These are phyloP conservation scores for Exophiala mesophila DNA, from an alignment of 2,329 filamentous ascomycete genomes.

Conservation along the genomic window DNA sequence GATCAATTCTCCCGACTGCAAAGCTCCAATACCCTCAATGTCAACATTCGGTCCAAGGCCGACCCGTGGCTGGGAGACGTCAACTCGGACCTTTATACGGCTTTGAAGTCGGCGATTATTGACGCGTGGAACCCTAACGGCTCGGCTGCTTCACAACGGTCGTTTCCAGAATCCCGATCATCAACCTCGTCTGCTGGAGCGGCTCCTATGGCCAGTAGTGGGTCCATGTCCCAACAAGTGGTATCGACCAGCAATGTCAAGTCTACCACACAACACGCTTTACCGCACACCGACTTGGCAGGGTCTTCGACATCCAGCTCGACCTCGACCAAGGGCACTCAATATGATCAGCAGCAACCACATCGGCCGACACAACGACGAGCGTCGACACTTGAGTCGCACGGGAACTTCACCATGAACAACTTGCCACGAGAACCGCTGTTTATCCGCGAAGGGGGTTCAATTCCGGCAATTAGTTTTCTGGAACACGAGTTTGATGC, in stretches of 20 bases:
- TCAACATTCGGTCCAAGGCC: conserved; percentile 86
- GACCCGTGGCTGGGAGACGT: conserved; percentile 96
- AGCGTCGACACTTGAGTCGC: conserved; percentile 37
- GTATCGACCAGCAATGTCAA: too few relatives aligned
- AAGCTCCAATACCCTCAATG: conserved; percentile 72
- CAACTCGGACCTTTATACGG: conserved; percentile 83
- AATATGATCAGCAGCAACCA: conserved; percentile 18
- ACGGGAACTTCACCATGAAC: conserved; percentile 22
- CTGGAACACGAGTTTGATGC: conserved; percentile 27
- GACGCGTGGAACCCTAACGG: conserved; percentile 64
- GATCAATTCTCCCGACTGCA: conserved; percentile 68
- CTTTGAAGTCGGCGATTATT: conserved; percentile 77
- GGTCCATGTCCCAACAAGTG: too few relatives aligned
- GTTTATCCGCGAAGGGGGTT: conserved; percentile 93
- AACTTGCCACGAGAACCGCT: conserved; percentile 38
- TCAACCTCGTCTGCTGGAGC: conserved; percentile 29
- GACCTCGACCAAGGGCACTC: conserved; percentile 28
- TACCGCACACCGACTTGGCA: conserved; percentile 10
- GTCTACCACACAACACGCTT: conserved; percentile 6
- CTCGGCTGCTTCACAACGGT: conserved; percentile 21
- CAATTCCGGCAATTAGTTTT: conserved; percentile 90
- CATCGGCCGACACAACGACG: conserved; percentile 19
- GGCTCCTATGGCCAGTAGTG: too few relatives aligned
- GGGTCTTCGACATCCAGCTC: background rate
- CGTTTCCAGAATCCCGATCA: conserved; percentile 29